Percentiles rank a stretch among this genome's conserved stretches.
phyloP scores from a whole-genome alignment of 441 rosid species.

The Macaranga tanarius region DNA sequence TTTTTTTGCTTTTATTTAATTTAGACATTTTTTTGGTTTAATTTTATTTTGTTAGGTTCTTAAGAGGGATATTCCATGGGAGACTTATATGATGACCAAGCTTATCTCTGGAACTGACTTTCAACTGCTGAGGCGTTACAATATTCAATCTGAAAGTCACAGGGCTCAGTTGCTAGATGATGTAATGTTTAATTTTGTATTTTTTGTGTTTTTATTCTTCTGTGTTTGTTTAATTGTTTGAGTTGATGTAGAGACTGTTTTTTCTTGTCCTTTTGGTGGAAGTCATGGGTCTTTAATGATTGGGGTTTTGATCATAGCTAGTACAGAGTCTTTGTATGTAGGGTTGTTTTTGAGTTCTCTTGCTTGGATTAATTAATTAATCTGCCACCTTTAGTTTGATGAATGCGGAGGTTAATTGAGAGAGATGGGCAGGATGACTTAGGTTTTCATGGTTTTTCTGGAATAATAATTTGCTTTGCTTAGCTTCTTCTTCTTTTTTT shows the following conservation, averaged over 20 bases:
- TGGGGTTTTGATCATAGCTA: neutral
- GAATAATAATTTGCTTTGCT: neutral
- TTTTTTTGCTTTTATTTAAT: no score
- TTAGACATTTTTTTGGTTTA: neutral
- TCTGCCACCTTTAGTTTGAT: neutral
- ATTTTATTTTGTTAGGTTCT: constrained; percentile 48
- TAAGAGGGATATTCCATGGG: constrained; percentile 98
- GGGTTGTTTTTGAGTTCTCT: neutral
- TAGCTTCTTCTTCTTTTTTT: no score
- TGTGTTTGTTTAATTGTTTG: neutral
- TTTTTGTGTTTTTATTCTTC: neutral
- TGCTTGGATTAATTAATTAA: neutral
- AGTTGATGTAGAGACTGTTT: neutral
- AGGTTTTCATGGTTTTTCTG: neutral
- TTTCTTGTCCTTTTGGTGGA: neutral
- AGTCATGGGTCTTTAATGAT: neutral
- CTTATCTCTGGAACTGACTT: constrained; percentile 83
- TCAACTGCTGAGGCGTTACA: constrained; percentile 84
- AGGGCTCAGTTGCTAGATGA: constrained; percentile 89
- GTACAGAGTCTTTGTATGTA: neutral
- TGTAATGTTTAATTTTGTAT: constrained; percentile 38
- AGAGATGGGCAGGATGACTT: neutral
- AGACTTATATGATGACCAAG: constrained; percentile 88
- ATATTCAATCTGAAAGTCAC: constrained; percentile 67
- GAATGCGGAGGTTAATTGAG: neutral